Evolutionary conservation across 306 rosid genomes (phyloP), one percentile per base, ranked within the genome.

Genomic region (Rosa lucieae): DNA sequence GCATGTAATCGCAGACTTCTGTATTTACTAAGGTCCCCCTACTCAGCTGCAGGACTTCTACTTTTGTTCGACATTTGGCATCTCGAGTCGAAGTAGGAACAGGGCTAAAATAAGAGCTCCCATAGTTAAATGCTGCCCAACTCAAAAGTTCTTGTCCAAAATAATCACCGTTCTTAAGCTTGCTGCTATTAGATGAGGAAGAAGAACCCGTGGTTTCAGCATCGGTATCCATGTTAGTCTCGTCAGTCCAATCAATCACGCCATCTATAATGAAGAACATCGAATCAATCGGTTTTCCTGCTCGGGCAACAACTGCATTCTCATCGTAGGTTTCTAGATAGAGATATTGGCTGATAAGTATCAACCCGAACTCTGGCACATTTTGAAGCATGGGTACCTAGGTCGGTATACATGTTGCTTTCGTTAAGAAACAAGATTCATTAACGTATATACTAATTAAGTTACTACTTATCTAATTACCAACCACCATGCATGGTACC

Each of bases 321-420:
- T 29, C 43, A 29, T 32, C 42, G 43, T 63, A 63, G 40, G 69
- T 32, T 32, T 32, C 43, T 12, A 26, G 43, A 32, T 14, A 26
- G 3, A 63, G 18, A 63, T 63, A 15, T 29, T 63, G 20, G 69
- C 69, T 26, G 42, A 63, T 32, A 13, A 32, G 43, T 13, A 3
- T 15, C 69, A 63, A 32, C 69, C 87, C 93, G 15, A 59, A 59
- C 17, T 59, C 67, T 23, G 67, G 37, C 39, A 59, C 37, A 23
- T 23, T 9, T 26, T 59, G 67, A 21, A 59, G 67, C 67, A 23
- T 59, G 13, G 39, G 67, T 59, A 59, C 67, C 67, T 59, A 20
- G 23, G 8, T 5, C 3, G 15, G 55, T 43, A 43, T 43, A 43
- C 8, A 43, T 43, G 46, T 43, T 43, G 46, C 8, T 43, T 43